Evolutionary conservation across 805 yeast species (phyloP).

Genomic region (Komagataella pseudopastoris): DNA sequence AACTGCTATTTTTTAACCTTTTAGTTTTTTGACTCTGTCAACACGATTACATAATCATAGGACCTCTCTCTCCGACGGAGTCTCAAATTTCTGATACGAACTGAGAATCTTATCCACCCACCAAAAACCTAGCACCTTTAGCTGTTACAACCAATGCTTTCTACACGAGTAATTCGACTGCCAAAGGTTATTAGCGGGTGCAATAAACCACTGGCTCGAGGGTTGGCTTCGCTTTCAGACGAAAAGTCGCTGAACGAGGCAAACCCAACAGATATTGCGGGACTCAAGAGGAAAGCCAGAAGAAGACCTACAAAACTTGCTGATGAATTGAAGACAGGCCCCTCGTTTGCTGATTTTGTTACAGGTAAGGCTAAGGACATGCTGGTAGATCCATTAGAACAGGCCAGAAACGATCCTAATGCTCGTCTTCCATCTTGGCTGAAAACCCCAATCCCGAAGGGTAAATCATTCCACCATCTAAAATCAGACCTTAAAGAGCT

Average conservation of each 20-base stretch:
- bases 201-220: neutral
- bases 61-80: neutral
- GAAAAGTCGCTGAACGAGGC: neutral
- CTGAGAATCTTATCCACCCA: neutral
- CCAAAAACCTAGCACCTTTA: neutral
- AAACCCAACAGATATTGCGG: neutral
- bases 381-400: slow-evolving; percentile 63
- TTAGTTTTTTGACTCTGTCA: neutral
- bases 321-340: slow-evolving; percentile 69
- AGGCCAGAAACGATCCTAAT: slow-evolving; percentile 53
- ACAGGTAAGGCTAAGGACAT: slow-evolving; percentile 64
- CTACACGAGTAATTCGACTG: neutral
- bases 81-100: neutral
- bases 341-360: slow-evolving; percentile 86
- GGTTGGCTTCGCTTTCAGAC: neutral
- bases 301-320: slow-evolving; percentile 48
- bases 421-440: slow-evolving; percentile 86
- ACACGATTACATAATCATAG: neutral
- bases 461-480: slow-evolving; percentile 65
- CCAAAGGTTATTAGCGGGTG: neutral
- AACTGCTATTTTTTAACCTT: neutral
- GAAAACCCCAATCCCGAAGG: slow-evolving; percentile 94
- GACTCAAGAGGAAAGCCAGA: slow-evolving; percentile 14
- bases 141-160: neutral
- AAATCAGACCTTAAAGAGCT: slow-evolving; percentile 82